Conservation (phyloP, 2,329 filamentous ascomycete genomes). For the Penicillium sp. region DNA sequence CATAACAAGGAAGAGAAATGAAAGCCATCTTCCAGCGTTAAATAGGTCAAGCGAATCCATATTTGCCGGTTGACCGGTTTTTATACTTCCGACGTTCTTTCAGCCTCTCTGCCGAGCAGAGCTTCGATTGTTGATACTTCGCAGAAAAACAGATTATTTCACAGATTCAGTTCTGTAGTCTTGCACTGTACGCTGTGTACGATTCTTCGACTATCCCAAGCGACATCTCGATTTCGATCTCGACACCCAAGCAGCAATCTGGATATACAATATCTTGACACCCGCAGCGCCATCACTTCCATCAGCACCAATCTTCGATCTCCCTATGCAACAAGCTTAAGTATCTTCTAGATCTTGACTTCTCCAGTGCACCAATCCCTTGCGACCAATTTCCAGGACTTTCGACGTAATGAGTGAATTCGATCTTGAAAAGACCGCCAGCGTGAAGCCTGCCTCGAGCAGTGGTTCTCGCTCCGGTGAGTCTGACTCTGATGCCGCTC, state of each 20-base stretch:
- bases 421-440: conserved; percentile 23
- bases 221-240: background rate
- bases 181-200: background rate
- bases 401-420: conserved; percentile 17
- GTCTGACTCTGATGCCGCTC: conserved; percentile 42
- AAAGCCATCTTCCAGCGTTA: background rate
- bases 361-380: conserved; percentile 8
- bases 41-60: background rate
- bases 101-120: background rate
- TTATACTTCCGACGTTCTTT: background rate
- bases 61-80: background rate
- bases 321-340: conserved; percentile 2
- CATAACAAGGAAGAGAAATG: background rate
- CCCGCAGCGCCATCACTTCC: conserved; percentile 13
- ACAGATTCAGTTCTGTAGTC: background rate
- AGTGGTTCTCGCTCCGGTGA: conserved; percentile 12
- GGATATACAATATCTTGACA: background rate
- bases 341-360: conserved; percentile 8
- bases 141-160: background rate
- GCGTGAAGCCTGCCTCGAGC: conserved; percentile 14
- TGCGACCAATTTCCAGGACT: background rate
- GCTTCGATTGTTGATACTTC: background rate
- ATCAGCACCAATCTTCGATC: conserved; percentile 8
- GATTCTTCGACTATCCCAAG: background rate
- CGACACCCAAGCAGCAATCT: background rate